A percentile compares a stretch with the other conserved stretches of the same genome.
These are phyloP conservation scores for Tremella fuciformis DNA, from an alignment of 768 basidiomycete species.

Conservation along the genomic window DNA sequence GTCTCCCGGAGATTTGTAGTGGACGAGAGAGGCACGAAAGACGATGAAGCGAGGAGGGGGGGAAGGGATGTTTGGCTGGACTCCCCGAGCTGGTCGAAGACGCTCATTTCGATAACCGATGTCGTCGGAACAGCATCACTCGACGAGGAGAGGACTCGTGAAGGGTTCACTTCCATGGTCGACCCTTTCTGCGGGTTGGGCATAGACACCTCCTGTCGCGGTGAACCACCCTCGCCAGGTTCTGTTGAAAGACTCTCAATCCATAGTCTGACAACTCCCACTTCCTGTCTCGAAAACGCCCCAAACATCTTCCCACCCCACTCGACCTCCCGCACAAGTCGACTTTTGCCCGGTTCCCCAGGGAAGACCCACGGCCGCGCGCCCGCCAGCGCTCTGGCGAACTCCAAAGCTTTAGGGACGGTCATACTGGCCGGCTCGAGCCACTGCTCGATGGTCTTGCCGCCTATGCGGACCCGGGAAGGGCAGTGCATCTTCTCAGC, in stretches of 20 bases:
- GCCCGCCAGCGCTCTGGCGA: constrained; percentile 31
- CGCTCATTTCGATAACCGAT: not conserved
- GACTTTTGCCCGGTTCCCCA: constrained; percentile 28
- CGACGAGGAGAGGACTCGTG: too few relatives aligned
- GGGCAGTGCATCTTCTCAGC: constrained; percentile 44
- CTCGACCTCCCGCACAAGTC: constrained; percentile 34
- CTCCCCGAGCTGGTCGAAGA: constrained; percentile 1
- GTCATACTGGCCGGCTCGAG: constrained; percentile 30
- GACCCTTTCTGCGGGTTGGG: too few relatives aligned
- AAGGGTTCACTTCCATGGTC: too few relatives aligned
- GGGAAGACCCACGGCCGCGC: constrained; percentile 35
- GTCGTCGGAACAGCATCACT: too few relatives aligned
- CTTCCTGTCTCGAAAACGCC: constrained; percentile 38
- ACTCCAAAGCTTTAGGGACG: constrained; percentile 23
- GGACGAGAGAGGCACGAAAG: not conserved
- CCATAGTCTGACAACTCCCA: constrained; percentile 28
- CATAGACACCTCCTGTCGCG: not conserved
- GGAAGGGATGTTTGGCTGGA: not conserved
- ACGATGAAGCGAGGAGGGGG: too few relatives aligned
- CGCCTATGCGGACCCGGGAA: constrained; percentile 28
- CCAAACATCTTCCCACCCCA: constrained; percentile 50
- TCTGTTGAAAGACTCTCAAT: constrained; percentile 12
- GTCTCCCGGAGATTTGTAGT: constrained; percentile 3
- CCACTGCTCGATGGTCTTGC: constrained; percentile 33
- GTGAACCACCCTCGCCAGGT: not conserved